A percentile compares a stretch with the other conserved stretches of the same genome.
Evolutionary conservation across 352 stramenopile genomes (phyloP).

Genomic region (Nothophytophthora sp.): DNA sequence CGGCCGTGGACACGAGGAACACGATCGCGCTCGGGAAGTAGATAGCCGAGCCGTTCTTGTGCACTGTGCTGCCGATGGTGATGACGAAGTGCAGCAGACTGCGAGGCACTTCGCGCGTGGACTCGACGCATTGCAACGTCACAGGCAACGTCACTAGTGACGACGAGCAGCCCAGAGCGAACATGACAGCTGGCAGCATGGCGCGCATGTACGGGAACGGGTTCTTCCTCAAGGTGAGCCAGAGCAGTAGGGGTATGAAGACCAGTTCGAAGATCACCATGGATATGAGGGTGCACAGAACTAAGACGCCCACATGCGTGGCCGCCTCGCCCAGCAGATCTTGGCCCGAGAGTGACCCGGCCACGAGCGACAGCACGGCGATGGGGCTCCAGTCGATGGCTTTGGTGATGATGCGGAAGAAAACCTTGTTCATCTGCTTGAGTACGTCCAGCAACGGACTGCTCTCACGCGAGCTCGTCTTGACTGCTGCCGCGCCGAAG

Average conservation of each 20-base stretch:
- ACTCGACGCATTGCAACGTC: slow-evolving; percentile 66
- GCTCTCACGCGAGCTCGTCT: slow-evolving; percentile 46
- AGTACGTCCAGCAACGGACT: slow-evolving; percentile 59
- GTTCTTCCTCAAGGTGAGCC: slow-evolving; percentile 43
- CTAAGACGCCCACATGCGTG: slow-evolving; percentile 54
- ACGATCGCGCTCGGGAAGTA: slow-evolving; percentile 71
- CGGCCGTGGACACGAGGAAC: slow-evolving; percentile 62
- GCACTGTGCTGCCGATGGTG: slow-evolving; percentile 65
- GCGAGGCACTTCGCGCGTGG: slow-evolving; percentile 55
- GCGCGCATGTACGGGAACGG: slow-evolving; percentile 60
- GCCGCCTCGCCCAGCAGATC: slow-evolving; percentile 40
- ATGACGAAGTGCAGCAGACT: slow-evolving; percentile 67
- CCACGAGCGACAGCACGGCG: slow-evolving; percentile 71
- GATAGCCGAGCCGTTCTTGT: slow-evolving; percentile 83
- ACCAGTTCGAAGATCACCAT: slow-evolving; percentile 52
- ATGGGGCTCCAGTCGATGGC: slow-evolving; percentile 68
- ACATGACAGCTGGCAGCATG: slow-evolving; percentile 64
- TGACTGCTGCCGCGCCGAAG: slow-evolving; percentile 59
- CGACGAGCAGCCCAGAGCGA: slow-evolving; percentile 67
- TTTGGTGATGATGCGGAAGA: slow-evolving; percentile 65
- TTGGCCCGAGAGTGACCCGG: slow-evolving; percentile 57
- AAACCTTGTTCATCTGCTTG: slow-evolving; percentile 74
- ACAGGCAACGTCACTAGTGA: slow-evolving; percentile 69
- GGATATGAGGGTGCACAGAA: slow-evolving; percentile 52
- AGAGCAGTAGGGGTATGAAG: slow-evolving; percentile 59